phyloP scores from a whole-genome alignment of 129 eudicot genomes.

The Logfia minima region DNA sequence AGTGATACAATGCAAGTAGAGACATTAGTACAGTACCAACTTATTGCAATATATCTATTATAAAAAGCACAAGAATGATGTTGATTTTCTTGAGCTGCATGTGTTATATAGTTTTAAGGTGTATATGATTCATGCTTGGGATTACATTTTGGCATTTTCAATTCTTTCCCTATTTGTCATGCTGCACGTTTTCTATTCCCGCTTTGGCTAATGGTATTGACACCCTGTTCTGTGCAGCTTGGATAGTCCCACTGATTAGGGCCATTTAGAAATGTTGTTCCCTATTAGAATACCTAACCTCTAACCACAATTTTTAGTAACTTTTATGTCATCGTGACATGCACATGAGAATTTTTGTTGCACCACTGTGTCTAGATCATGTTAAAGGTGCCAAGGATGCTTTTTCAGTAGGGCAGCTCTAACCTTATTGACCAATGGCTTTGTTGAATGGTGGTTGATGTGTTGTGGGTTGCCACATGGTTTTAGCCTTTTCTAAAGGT shows the following conservation, averaged over 20 bases:
- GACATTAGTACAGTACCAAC: constrained; percentile 13
- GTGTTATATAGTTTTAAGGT: not conserved
- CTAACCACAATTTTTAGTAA: not conserved
- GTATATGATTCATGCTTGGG: not conserved
- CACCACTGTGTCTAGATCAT: not conserved
- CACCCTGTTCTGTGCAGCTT: not conserved
- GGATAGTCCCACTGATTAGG: not conserved
- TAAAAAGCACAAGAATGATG: not conserved
- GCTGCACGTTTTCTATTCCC: not conserved
- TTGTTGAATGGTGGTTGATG: not conserved
- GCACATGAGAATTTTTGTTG: constrained; percentile 1
- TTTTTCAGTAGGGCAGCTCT: not conserved
- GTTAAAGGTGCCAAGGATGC: not conserved
- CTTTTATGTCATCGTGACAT: constrained; percentile 6
- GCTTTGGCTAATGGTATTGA: too few species aligned
- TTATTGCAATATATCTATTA: not conserved
- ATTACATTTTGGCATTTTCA: not conserved
- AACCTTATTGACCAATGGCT: not conserved
- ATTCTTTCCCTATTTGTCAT: not conserved
- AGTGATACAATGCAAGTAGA: not conserved
- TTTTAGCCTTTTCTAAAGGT: not conserved
- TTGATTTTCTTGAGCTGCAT: constrained; percentile 1
- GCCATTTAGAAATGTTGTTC: not conserved
- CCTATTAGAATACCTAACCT: not conserved
- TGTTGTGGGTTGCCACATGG: not conserved